Conservation (phyloP, 2,329 filamentous ascomycete genomes). For the Aureobasidium uvarum region DNA sequence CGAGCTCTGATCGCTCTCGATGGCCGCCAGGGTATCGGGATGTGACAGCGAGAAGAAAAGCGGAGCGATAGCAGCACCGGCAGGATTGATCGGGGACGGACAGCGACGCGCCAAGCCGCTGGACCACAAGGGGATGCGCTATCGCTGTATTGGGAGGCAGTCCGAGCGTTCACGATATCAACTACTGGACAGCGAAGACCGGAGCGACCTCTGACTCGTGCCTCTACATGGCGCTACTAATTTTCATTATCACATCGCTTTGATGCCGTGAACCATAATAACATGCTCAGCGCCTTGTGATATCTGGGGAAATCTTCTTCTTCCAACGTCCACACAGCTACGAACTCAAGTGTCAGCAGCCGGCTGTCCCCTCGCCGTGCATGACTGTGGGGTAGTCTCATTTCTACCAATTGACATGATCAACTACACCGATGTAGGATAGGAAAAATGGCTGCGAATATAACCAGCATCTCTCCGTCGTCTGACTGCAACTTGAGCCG, state of each 20-base stretch:
- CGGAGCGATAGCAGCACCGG: not conserved
- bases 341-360: not conserved
- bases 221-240: constrained; percentile 1
- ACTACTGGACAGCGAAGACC: not conserved
- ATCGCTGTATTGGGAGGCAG: not conserved
- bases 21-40: not conserved
- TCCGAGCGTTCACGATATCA: not conserved
- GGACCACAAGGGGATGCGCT: not conserved
- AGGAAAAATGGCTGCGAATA: constrained; percentile 15
- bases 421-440: not conserved
- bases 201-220: constrained; percentile 8
- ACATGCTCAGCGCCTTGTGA: not conserved
- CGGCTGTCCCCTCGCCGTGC: not conserved
- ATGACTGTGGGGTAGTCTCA: constrained; percentile 9
- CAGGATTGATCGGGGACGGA: constrained; percentile 3
- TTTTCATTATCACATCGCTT: constrained; percentile 8
- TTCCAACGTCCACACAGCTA: not conserved
- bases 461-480: constrained; percentile 10
- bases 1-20: not conserved
- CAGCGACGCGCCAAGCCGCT: constrained; percentile 5
- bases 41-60: not conserved
- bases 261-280: not conserved
- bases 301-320: not conserved
- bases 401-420: constrained; percentile 1
- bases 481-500: not conserved